phyloP scores from a whole-genome alignment of 768 basidiomycete genomes.

The Serendipita sp. region DNA sequence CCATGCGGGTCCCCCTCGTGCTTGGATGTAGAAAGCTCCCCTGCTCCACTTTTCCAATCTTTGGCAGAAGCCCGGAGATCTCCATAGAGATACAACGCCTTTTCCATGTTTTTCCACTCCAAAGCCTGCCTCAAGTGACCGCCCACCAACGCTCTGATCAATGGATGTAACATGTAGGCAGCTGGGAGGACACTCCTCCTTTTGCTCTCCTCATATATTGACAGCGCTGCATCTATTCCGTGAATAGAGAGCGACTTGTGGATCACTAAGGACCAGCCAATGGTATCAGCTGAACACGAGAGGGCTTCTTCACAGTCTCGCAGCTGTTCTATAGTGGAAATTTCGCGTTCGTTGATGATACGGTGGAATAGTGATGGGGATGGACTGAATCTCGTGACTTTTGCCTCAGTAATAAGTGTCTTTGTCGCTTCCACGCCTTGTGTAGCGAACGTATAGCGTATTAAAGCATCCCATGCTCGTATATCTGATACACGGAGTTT shows the following conservation, averaged over 20 bases:
- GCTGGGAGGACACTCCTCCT: slow-evolving; percentile 30
- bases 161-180: slow-evolving; percentile 34
- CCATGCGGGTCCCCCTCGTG: neutral
- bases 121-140: slow-evolving; percentile 21
- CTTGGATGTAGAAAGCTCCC: neutral
- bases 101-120: slow-evolving; percentile 29
- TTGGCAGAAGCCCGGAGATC: slow-evolving; percentile 23
- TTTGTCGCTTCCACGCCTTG: neutral
- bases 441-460: neutral
- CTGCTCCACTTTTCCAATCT: neutral
- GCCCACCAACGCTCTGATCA: slow-evolving; percentile 36
- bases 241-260: slow-evolving; percentile 29
- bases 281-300: slow-evolving; percentile 23
- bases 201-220: slow-evolving; percentile 33
- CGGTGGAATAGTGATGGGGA: neutral
- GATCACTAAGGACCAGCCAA: slow-evolving; percentile 42
- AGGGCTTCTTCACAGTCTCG: slow-evolving; percentile 26
- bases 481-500: neutral
- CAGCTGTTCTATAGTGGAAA: slow-evolving; percentile 24
- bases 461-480: neutral
- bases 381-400: neutral
- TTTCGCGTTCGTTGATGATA: neutral
- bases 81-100: slow-evolving; percentile 36
- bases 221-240: slow-evolving; percentile 26
- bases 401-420: neutral